These are phyloP conservation scores for Fusarium proliferatum DNA, from an alignment of 2,329 filamentous ascomycete genomes.

Conservation along the genomic window DNA sequence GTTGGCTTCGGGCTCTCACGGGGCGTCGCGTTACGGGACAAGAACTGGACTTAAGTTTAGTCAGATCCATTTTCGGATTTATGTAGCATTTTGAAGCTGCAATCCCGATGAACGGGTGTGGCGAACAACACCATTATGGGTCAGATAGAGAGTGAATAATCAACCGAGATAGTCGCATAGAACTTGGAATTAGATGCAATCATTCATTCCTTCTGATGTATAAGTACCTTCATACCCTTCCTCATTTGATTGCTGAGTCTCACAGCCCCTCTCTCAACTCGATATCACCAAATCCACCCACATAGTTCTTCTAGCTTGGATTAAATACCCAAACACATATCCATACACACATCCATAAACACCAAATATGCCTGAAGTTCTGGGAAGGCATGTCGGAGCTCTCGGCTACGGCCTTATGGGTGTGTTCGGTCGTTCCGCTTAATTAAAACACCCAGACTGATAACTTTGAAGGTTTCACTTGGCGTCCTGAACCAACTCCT, in stretches of 20 bases:
- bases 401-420: conserved; percentile 68
- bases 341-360: not conserved
- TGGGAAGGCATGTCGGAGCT: conserved; percentile 58
- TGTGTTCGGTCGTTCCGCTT: conserved; percentile 36
- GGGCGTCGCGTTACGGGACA: not conserved
- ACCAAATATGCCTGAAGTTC: conserved; percentile 44
- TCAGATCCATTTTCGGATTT: conserved; percentile 11
- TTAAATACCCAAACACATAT: not conserved
- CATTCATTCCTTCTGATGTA: not conserved
- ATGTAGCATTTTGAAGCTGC: not conserved
- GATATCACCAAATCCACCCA: not conserved
- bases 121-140: not conserved
- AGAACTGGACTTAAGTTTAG: not conserved
- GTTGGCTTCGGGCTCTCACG: not conserved
- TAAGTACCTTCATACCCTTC: not conserved
- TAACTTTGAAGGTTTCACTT: conserved; percentile 54
- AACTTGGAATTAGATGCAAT: not conserved
- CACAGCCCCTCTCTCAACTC: not conserved
- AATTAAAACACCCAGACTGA: not conserved
- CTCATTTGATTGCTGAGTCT: not conserved
- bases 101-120: conserved; percentile 11
- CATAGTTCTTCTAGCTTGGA: not conserved
- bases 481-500: conserved; percentile 53
- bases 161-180: not conserved
- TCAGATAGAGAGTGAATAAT: not conserved